These are phyloP conservation scores for Heliosperma pusillum DNA, from an alignment of 148 eudicot species.

Conservation along the genomic window DNA sequence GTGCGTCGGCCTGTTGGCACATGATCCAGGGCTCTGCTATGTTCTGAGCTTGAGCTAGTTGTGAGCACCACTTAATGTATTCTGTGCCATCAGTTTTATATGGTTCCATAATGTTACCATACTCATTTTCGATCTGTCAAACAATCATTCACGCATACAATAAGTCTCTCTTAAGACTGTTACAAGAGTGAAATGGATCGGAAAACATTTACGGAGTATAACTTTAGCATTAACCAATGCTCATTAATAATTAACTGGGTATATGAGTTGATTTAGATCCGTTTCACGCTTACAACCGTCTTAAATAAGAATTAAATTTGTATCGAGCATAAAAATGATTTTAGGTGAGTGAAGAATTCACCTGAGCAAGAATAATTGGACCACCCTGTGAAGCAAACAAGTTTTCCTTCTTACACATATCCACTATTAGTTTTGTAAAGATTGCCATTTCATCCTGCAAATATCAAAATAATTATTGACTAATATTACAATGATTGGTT, in stretches of 20 bases:
- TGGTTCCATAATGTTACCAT: constrained; percentile 38
- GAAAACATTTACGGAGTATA: too few relatives aligned
- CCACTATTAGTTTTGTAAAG: constrained; percentile 67
- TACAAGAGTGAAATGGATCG: too few relatives aligned
- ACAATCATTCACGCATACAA: constrained; percentile 21
- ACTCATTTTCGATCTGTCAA: constrained; percentile 80
- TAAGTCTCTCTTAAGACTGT: neutral
- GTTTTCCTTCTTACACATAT: constrained; percentile 58
- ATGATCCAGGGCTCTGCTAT: constrained; percentile 95
- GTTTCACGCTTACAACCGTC: neutral
- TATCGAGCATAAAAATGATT: too few relatives aligned
- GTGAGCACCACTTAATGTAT: constrained; percentile 83
- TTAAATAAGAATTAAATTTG: neutral
- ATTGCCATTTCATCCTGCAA: constrained; percentile 67
- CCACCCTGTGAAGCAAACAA: constrained; percentile 80
- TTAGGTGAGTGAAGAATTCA: neutral
- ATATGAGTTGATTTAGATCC: neutral
- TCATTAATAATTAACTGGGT: too few relatives aligned
- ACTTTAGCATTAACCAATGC: too few relatives aligned
- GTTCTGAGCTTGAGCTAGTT: constrained; percentile 58
- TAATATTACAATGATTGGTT: neutral
- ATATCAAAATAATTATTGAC: neutral
- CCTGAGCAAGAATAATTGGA: constrained; percentile 84
- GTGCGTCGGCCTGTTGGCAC: constrained; percentile 90
- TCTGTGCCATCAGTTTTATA: constrained; percentile 52